These are phyloP conservation scores for Paramecium bursaria DNA, from an alignment of 73 alveolate genomes.

Conservation along the genomic window DNA sequence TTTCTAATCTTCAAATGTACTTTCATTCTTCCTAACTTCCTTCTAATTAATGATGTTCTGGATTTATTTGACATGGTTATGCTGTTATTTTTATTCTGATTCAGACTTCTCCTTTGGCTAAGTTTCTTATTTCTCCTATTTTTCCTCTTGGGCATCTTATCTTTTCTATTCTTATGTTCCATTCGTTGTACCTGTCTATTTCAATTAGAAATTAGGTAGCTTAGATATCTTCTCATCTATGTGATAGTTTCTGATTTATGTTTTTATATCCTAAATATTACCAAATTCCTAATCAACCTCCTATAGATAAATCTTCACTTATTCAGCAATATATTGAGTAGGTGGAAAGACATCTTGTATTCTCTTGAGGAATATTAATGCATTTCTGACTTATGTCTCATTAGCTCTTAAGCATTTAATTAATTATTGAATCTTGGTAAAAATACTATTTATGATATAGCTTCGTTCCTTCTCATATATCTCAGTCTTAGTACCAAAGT, in stretches of 20 bases:
- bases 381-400: constrained; percentile 49
- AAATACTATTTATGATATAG: constrained; percentile 8
- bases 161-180: too few relatives aligned
- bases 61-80: too few relatives aligned
- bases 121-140: too few relatives aligned
- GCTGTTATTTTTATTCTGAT: too few relatives aligned
- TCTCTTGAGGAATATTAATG: constrained; percentile 50
- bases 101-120: too few relatives aligned
- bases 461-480: background rate
- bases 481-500: background rate
- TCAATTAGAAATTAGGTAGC: too few relatives aligned
- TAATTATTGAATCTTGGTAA: constrained; percentile 7
- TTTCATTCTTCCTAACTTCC: too few relatives aligned
- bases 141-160: too few relatives aligned
- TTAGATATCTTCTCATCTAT: constrained; percentile 27
- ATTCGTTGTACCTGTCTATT: too few relatives aligned
- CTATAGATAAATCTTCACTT: background rate
- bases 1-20: too few relatives aligned
- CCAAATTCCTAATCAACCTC: constrained; percentile 50
- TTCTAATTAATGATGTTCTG: too few relatives aligned
- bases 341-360: constrained; percentile 36
- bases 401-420: constrained; percentile 19
- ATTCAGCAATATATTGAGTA: constrained; percentile 32
- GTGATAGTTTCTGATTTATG: constrained; percentile 21
- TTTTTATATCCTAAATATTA: constrained; percentile 3